Conservation (phyloP, 2,329 filamentous ascomycete species). For the Aspergillus luchuensis region DNA sequence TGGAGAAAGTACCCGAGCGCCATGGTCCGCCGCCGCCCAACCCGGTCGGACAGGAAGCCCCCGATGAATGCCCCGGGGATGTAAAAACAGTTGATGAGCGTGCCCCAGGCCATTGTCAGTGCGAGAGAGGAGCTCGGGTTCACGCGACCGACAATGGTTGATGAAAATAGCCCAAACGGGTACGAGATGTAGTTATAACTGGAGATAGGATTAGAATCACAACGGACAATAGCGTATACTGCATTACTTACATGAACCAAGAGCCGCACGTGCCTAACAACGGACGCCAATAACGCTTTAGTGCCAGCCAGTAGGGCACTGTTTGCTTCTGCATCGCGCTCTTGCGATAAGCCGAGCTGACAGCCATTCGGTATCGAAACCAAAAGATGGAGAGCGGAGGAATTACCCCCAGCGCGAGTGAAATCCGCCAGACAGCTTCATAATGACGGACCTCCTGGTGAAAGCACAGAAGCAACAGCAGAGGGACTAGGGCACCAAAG, state of each 20-base stretch:
- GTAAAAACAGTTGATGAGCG: conserved; percentile 56
- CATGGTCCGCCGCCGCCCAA: conserved; percentile 56
- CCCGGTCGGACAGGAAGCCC: conserved; percentile 52
- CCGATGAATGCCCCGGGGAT: conserved; percentile 52
- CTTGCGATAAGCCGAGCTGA: conserved; percentile 53
- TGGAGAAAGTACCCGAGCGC: conserved; percentile 52
- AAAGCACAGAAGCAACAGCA: conserved; percentile 55
- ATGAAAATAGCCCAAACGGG: conserved; percentile 59
- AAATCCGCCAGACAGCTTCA: conserved; percentile 54
- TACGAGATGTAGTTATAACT: conserved; percentile 57
- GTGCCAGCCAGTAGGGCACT: conserved; percentile 51
- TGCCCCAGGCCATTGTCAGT: conserved; percentile 49
- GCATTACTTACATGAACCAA: conserved; percentile 46
- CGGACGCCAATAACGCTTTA: conserved; percentile 54
- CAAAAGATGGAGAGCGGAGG: conserved; percentile 56
- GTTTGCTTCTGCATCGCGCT: conserved; percentile 51
- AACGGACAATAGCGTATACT: not conserved
- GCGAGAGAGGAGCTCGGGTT: conserved; percentile 46
- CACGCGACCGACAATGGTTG: conserved; percentile 53
- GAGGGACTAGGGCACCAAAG: conserved; percentile 52
- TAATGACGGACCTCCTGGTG: conserved; percentile 45
- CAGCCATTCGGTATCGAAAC: conserved; percentile 56
- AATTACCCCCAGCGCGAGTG: conserved; percentile 54
- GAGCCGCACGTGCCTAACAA: conserved; percentile 51
- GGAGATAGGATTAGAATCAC: not conserved